Percentiles rank a stretch among this genome's conserved stretches.
Conservation (phyloP, 495 filamentous ascomycete genomes). For the Penicillium pulvis region DNA sequence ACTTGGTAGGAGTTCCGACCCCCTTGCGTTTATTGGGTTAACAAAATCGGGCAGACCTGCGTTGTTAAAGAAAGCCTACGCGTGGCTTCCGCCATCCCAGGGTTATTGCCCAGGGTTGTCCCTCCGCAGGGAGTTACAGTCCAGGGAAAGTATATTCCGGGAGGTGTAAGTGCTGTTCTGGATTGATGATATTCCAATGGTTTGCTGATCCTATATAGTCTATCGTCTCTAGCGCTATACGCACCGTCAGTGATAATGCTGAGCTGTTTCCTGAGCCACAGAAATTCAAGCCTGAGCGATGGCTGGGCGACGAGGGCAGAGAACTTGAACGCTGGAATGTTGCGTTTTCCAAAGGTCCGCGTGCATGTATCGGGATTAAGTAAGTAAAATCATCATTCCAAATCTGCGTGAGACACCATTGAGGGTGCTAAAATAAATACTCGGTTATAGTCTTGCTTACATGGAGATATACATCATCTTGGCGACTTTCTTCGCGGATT, state of each 20-base stretch:
- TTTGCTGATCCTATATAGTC: neutral
- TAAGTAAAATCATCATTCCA: neutral
- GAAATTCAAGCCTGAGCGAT: slow-evolving; percentile 3
- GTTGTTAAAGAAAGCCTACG: neutral
- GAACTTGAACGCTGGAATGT: neutral
- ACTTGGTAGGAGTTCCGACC: neutral
- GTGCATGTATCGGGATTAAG: slow-evolving; percentile 1
- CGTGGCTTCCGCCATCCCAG: neutral
- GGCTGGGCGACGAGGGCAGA: neutral
- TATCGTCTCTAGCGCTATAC: neutral
- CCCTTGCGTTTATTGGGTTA: neutral
- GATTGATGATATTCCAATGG: neutral
- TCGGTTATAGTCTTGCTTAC: neutral
- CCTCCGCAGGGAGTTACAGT: neutral
- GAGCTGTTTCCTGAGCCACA: neutral
- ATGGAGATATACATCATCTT: neutral
- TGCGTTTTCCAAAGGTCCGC: neutral
- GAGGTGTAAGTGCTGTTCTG: neutral
- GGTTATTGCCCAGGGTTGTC: neutral
- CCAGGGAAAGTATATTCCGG: neutral
- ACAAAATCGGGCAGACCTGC: neutral
- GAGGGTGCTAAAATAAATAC: neutral
- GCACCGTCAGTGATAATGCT: neutral
- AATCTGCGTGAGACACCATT: neutral
- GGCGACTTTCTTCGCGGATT: neutral